Conservation (phyloP, 2,329 filamentous ascomycete species). For the Cordyceps pruinosa region DNA sequence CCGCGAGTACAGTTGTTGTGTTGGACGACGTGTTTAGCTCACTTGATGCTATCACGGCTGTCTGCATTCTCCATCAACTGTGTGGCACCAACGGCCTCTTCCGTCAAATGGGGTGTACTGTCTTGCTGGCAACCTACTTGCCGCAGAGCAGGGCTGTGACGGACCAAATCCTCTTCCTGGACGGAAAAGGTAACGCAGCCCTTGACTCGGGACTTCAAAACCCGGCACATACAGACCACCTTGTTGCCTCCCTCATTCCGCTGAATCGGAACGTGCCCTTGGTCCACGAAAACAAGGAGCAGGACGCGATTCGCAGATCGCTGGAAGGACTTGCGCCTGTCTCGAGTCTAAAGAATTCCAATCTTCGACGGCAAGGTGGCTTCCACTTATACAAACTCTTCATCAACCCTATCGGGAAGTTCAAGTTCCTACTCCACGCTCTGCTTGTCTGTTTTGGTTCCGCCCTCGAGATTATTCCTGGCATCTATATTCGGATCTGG, state of each 20-base stretch:
- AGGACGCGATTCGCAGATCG: background rate
- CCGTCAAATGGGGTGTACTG: background rate
- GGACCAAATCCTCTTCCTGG: background rate
- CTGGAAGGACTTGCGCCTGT: background rate
- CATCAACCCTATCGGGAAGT: background rate
- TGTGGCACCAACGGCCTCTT: background rate
- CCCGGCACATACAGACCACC: background rate
- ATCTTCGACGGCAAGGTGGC: background rate
- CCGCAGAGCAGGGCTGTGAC: background rate
- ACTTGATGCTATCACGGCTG: background rate
- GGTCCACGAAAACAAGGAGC: background rate
- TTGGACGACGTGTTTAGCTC: conserved; percentile 15
- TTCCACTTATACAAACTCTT: background rate
- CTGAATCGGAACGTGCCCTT: background rate
- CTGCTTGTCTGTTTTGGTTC: background rate
- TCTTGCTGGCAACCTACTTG: background rate
- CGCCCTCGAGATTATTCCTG: background rate
- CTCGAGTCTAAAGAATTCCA: background rate
- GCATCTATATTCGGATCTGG: background rate
- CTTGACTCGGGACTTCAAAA: background rate
- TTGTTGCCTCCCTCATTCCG: background rate
- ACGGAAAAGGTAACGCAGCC: background rate
- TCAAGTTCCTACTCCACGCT: background rate
- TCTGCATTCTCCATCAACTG: background rate
- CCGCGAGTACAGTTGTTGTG: background rate